Percentiles rank a stretch among this genome's conserved stretches.
phyloP scores from a whole-genome alignment of 2,329 filamentous ascomycete species.

The Colletotrichum lentis region DNA sequence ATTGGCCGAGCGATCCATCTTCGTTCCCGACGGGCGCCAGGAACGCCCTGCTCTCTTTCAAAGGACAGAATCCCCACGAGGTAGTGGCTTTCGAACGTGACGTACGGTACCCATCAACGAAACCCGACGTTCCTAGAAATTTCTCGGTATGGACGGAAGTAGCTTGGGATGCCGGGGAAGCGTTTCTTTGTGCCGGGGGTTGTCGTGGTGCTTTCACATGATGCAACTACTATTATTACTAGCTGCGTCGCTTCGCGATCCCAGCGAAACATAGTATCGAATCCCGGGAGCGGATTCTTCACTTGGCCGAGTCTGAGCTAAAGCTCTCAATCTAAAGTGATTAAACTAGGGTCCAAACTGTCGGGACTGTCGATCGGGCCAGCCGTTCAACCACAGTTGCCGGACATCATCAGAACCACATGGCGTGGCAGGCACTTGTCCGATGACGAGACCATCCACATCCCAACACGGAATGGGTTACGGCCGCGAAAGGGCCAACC shows the following conservation, averaged over 20 bases:
- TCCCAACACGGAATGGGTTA: slow-evolving; percentile 14
- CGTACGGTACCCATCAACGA: too few species aligned
- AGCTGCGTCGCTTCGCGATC: background rate
- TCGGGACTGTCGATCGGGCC: slow-evolving; percentile 22
- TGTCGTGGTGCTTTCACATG: background rate
- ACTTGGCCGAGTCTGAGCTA: slow-evolving; percentile 11
- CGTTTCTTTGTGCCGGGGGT: slow-evolving; percentile 1
- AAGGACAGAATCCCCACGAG: background rate
- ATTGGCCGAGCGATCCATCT: background rate
- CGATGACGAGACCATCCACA: background rate
- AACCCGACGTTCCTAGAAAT: background rate
- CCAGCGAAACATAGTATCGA: background rate
- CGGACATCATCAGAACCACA: slow-evolving; percentile 9
- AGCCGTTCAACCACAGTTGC: slow-evolving; percentile 6
- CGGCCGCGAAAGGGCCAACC: slow-evolving; percentile 8
- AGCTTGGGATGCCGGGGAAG: background rate
- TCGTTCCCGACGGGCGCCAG: background rate
- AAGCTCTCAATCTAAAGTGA: background rate
- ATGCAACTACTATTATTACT: too few species aligned
- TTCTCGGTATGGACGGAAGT: background rate
- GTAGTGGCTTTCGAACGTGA: background rate
- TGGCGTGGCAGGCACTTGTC: slow-evolving; percentile 2
- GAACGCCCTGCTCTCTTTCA: too few species aligned
- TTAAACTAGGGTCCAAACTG: slow-evolving; percentile 16
- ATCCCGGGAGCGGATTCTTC: slow-evolving; percentile 1